These are phyloP conservation scores for Apiospora phragmitis DNA, from an alignment of 2,329 filamentous ascomycete genomes.

Conservation along the genomic window DNA sequence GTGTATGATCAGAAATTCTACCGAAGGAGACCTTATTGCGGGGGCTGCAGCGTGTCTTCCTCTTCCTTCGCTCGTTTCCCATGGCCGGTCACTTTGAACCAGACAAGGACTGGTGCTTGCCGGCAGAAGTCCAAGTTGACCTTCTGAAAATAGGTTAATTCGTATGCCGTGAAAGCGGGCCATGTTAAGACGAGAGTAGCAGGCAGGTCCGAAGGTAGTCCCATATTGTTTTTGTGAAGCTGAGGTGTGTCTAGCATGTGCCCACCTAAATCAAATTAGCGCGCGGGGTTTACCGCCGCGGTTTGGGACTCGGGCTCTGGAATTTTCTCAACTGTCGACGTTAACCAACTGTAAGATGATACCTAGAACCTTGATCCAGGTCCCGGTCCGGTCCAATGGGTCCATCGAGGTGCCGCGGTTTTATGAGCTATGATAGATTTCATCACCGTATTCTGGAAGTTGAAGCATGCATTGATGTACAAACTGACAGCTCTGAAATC, in stretches of 20 bases:
- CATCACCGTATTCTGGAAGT: not conserved
- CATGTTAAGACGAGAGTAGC: not conserved
- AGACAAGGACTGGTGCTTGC: not conserved
- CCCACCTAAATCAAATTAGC: not conserved
- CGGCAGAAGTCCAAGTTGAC: not conserved
- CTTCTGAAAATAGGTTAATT: not conserved
- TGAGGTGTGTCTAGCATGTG: not conserved
- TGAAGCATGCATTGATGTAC: not conserved
- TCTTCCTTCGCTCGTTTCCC: not conserved
- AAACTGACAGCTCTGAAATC: not conserved
- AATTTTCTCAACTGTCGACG: not conserved
- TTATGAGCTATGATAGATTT: not conserved
- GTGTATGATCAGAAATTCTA: slow-evolving; percentile 4
- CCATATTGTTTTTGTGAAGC: not conserved
- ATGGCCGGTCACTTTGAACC: not conserved
- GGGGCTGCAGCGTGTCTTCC: not conserved
- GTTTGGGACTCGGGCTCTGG: not conserved
- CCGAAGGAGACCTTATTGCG: slow-evolving; percentile 3
- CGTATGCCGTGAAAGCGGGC: not conserved
- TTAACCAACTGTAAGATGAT: not conserved
- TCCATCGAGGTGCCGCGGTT: not conserved
- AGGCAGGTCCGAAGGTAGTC: not conserved
- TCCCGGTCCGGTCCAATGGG: not conserved
- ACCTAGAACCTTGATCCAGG: not conserved
- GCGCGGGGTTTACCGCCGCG: not conserved